Evolutionary conservation across 2,329 filamentous ascomycete species (phyloP), one percentile per base, ranked within the genome.

Genomic region (Diaporthe sp.): DNA sequence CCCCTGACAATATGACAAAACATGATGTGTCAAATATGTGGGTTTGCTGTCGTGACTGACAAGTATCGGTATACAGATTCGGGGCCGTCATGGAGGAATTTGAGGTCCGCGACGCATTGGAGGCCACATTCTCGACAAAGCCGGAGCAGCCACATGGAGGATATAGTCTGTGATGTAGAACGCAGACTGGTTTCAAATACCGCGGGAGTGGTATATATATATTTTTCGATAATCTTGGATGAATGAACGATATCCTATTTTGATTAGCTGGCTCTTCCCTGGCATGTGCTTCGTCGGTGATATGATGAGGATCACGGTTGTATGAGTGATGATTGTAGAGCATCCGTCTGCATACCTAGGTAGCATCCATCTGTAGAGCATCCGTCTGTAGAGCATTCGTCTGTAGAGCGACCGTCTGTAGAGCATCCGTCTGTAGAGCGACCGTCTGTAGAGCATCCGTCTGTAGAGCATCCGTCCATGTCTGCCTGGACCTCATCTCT

Each of bases 101-200:
- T 79, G 93, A 95, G 84, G 90, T 95, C 51, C 87, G 90, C 68
- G 96, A 98, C 85, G 95, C 95, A 31, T 84, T 98, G 73, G 93
- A 93, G 81, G 92, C 89, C 51, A 88, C 95, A 34, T 87, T 95
- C 78, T 92, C 90, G 12, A 89, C 88, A 37, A 93, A 92, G 84
- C 82, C 83, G 4, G 86, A 87, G 53, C 71, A 34, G 34, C 71
- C 31, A 12, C 68, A 34, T 5, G 68, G 44, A 25, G 28, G 68
- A 25, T 44, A 34, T 44, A 57, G 42, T 4, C 17, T 34, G 31
- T 39, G 39, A 61, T 25, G 37, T 13, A 47, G 2, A n/a, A 10
- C 17, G 0, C 13, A 34, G 13, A 34, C 25, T 20, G 44, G 44
- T 2, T 25, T 15, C 1, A 42, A 9, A 15, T 5, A 7, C 28